These are phyloP conservation scores for Rhodofomes roseus DNA, from an alignment of 1,284 basidiomycete genomes.

Conservation along the genomic window DNA sequence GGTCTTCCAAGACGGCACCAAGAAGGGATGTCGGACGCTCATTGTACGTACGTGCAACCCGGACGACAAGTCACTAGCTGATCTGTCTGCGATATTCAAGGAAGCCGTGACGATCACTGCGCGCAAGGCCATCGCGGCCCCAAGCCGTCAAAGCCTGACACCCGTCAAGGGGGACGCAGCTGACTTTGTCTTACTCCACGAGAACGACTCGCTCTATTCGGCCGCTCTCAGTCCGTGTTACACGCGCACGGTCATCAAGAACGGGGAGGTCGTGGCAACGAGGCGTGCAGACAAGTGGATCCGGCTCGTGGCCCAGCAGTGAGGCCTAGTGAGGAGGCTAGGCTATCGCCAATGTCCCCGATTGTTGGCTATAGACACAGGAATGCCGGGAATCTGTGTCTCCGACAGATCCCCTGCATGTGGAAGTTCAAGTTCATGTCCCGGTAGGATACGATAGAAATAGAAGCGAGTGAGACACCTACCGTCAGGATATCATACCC, in stretches of 20 bases:
- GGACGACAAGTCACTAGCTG: not conserved
- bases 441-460: too few relatives aligned
- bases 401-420: too few relatives aligned
- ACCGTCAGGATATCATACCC: too few relatives aligned
- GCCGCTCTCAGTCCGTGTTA: slow-evolving; percentile 48
- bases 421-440: too few relatives aligned
- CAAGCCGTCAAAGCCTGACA: not conserved
- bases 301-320: not conserved
- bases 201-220: slow-evolving; percentile 39
- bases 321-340: too few relatives aligned
- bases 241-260: slow-evolving; percentile 40
- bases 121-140: slow-evolving; percentile 37
- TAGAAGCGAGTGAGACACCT: too few relatives aligned
- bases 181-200: slow-evolving; percentile 60
- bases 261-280: slow-evolving; percentile 22
- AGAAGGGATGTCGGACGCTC: slow-evolving; percentile 41
- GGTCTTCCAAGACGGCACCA: slow-evolving; percentile 54
- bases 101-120: slow-evolving; percentile 25
- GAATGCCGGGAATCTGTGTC: too few relatives aligned
- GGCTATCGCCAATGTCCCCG: not conserved
- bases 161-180: slow-evolving; percentile 39
- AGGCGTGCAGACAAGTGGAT: slow-evolving; percentile 9
- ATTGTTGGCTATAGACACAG: not conserved
- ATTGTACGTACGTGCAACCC: slow-evolving; percentile 32
- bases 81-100: slow-evolving; percentile 8